Evolutionary conservation across 805 yeast species (phyloP).

Genomic region (Starmerella riodocensis): DNA sequence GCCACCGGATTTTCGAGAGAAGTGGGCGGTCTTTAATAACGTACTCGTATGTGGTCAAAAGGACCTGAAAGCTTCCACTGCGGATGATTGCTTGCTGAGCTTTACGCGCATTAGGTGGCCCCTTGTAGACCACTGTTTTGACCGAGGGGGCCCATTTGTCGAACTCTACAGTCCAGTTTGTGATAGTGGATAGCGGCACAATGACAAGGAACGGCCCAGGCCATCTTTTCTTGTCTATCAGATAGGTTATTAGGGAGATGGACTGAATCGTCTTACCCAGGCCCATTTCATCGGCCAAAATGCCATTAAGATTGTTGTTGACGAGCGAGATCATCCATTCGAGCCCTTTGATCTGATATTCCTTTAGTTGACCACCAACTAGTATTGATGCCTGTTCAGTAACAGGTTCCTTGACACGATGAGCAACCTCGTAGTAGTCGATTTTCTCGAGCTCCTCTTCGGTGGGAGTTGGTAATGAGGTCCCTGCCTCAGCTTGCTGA

Average conservation of each 20-base stretch:
- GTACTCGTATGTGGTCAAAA: slow-evolving; percentile 87
- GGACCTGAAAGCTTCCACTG: slow-evolving; percentile 73
- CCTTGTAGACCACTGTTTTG: slow-evolving; percentile 76
- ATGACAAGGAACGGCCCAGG: slow-evolving; percentile 82
- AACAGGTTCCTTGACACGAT: slow-evolving; percentile 67
- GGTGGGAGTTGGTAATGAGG: slow-evolving; percentile 7
- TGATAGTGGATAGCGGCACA: slow-evolving; percentile 85
- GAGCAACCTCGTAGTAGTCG: slow-evolving; percentile 91
- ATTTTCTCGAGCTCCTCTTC: slow-evolving; percentile 37
- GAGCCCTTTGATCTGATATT: slow-evolving; percentile 83
- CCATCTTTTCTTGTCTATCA: slow-evolving; percentile 61
- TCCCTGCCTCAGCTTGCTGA: slow-evolving; percentile 44
- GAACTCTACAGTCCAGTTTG: slow-evolving; percentile 92
- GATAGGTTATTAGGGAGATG: slow-evolving; percentile 69
- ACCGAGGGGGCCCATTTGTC: slow-evolving; percentile 94
- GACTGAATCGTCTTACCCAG: slow-evolving; percentile 95
- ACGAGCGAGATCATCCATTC: slow-evolving; percentile 97
- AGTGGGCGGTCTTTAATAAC: slow-evolving; percentile 79
- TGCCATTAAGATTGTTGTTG: slow-evolving; percentile 90
- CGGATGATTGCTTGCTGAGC: slow-evolving; percentile 56
- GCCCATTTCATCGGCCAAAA: slow-evolving; percentile 97
- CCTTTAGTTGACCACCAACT: slow-evolving; percentile 85
- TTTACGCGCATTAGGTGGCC: slow-evolving; percentile 79
- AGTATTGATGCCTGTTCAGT: slow-evolving; percentile 67
- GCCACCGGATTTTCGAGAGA: slow-evolving; percentile 73